Percentiles rank a stretch among this genome's conserved stretches.
Evolutionary conservation across 108 stramenopile genomes (phyloP).

Genomic region (Thalassiosira profunda): DNA sequence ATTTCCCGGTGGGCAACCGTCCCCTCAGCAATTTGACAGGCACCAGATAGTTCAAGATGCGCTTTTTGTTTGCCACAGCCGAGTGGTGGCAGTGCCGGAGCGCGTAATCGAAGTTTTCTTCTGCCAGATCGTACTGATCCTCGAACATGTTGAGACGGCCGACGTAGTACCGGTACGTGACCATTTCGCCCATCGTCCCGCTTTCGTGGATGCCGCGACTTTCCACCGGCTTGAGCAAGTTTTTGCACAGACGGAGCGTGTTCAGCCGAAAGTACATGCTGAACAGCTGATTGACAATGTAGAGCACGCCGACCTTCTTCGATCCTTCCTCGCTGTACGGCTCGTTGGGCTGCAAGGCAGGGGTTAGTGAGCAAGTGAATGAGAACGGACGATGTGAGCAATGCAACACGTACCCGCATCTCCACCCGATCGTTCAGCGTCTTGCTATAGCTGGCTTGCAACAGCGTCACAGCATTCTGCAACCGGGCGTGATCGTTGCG

Average conservation of each 20-base stretch:
- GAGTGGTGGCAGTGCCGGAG: constrained; percentile 81
- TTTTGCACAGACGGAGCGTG: constrained; percentile 93
- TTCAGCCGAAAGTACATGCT: constrained; percentile 95
- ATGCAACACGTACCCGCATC: constrained; percentile 31
- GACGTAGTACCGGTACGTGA: constrained; percentile 93
- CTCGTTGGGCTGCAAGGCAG: constrained; percentile 30
- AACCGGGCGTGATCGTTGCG: constrained; percentile 69
- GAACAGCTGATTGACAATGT: constrained; percentile 92
- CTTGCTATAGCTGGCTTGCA: constrained; percentile 85
- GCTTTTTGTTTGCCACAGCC: constrained; percentile 75
- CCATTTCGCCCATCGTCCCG: constrained; percentile 88
- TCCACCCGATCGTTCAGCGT: constrained; percentile 89
- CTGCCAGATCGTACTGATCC: constrained; percentile 92
- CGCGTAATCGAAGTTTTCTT: constrained; percentile 89
- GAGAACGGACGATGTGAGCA: constrained; percentile 3
- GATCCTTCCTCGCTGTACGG: constrained; percentile 65
- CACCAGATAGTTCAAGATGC: constrained; percentile 90
- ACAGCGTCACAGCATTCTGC: constrained; percentile 75
- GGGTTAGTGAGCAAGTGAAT: constrained; percentile 20
- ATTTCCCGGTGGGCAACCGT: constrained; percentile 67
- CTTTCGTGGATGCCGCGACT: constrained; percentile 66
- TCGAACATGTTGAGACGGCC: constrained; percentile 95
- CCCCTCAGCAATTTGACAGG: constrained; percentile 94
- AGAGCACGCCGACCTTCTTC: constrained; percentile 88
- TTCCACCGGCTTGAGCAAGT: constrained; percentile 87